Base-by-base conservation (phyloP, 257 asterid genomes). In the Petunia secreta region DNA sequence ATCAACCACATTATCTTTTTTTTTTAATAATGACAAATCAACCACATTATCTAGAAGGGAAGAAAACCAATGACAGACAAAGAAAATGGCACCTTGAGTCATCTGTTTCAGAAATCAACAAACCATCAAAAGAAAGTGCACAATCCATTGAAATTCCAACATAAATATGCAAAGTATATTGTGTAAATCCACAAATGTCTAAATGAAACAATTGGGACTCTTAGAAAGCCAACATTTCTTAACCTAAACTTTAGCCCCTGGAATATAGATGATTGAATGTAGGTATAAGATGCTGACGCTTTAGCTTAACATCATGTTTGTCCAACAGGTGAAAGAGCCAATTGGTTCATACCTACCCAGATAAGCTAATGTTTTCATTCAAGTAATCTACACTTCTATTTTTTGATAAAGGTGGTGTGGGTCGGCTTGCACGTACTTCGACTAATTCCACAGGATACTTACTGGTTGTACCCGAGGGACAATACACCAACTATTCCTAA, bases 271-370 rank as follows among this genome's bases (percentile, higher is more conserved):
- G 46, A 37, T 4, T 37, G 44, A 63, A 37, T 63, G 43, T 9
- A 62, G 41, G 41, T 9, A 62, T 1, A 0, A 1, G 8, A 14
- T 34, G 41, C 68, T 63, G 68, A 37, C 68, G 4, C 67, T 63
- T 63, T 0, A n/a, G 43, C 37, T 62, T 3, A 10, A n/a, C 5
- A 57, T 15, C 5, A 15, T 68, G 10, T 43, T 13, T 44, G 3
- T 16, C 40, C 2, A 8, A 1, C 38, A 67, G 39, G 4, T 67
- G n/a, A 43, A 41, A 43, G 55, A 15, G 75, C 3, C 43, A 41
- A 69, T 10, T 69, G 41, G 13, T 69, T 44, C 76, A 69, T 69
- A 69, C 57, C 58, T 69, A 69, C 41, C 41, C 8, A 69, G 9
- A 46, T 37, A 10, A 44, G 52, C n/a, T 46, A 4, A 6, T 4